Conservation (phyloP, 75 land plant species). For the Chamaecyparis obtusa region DNA sequence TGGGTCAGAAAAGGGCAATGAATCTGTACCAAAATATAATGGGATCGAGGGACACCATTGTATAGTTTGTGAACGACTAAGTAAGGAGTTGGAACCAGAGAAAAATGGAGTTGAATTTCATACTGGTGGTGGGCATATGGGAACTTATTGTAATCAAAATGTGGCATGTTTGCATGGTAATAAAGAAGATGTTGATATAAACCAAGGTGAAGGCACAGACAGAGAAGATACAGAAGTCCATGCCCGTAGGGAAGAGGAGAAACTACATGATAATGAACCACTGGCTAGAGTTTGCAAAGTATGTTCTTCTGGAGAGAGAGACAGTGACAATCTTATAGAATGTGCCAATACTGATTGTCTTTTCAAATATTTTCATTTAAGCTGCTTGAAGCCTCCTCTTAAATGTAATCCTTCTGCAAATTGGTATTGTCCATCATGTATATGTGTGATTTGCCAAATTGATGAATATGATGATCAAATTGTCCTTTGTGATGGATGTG, state of each 20-base stretch:
- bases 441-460: constrained; percentile 23
- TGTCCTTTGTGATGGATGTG: constrained; percentile 39
- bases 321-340: background rate
- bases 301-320: constrained; percentile 5
- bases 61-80: constrained; percentile 36
- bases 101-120: background rate
- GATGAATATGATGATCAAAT: constrained; percentile 32
- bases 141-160: background rate
- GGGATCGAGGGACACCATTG: constrained; percentile 1
- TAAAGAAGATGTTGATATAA: background rate
- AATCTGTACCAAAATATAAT: background rate
- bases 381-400: constrained; percentile 1
- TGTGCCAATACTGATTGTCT: background rate
- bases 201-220: background rate
- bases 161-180: background rate
- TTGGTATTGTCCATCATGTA: constrained; percentile 17
- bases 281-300: background rate
- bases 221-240: background rate
- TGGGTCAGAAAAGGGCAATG: background rate
- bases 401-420: background rate
- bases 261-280: background rate
- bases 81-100: constrained; percentile 34
- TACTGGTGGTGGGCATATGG: background rate
- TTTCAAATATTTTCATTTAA: constrained; percentile 6
- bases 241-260: background rate